Evolutionary conservation across 2,329 filamentous ascomycete genomes (phyloP).

Genomic region (Colletotrichum sansevieriae): DNA sequence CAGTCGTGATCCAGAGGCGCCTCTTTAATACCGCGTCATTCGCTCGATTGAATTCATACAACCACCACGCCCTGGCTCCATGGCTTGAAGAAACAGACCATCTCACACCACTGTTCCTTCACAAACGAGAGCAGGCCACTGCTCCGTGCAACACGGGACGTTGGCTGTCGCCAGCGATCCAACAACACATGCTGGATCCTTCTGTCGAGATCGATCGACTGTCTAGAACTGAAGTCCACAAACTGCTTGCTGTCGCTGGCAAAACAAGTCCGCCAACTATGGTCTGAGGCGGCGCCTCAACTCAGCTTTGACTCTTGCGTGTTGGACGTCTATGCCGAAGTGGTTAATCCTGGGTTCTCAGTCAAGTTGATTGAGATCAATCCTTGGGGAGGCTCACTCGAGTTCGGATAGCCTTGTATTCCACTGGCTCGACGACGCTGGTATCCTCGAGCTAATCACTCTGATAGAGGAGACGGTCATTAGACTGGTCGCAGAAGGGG

Average conservation of each 20-base stretch:
- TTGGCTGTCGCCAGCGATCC: no score
- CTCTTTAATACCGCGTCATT: no score
- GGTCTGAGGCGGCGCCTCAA: background rate
- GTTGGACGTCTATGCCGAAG: background rate
- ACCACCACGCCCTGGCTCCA: no score
- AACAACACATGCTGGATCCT: background rate
- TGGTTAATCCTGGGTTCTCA: fast-evolving
- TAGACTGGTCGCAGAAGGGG: background rate
- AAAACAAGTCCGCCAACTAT: background rate
- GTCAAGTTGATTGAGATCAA: background rate
- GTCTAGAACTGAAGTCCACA: background rate
- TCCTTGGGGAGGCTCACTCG: background rate
- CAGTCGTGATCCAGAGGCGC: no score
- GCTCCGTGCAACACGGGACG: no score
- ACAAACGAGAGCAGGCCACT: no score
- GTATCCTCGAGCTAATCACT: background rate
- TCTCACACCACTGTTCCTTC: no score
- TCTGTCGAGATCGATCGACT: background rate
- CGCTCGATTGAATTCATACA: no score
- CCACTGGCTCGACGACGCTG: background rate
- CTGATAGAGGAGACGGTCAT: background rate
- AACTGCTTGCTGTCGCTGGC: background rate
- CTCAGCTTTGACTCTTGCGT: background rate
- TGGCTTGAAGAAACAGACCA: no score
- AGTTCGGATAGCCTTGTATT: background rate